Conservation (phyloP, 441 rosid genomes). For the Macaranga tanarius region DNA sequence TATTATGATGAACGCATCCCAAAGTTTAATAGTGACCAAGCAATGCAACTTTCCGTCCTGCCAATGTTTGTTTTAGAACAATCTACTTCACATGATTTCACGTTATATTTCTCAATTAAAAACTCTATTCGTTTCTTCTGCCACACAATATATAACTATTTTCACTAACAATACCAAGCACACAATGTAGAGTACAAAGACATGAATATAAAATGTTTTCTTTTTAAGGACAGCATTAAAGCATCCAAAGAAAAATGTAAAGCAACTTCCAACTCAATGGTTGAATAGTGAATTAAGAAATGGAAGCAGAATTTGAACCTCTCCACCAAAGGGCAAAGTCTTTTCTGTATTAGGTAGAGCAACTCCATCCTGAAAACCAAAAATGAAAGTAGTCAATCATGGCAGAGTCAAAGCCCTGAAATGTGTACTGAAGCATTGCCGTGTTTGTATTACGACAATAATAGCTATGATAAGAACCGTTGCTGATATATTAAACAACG, state of each 20-base stretch:
- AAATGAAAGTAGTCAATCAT: slow-evolving; percentile 21
- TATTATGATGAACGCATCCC: neutral
- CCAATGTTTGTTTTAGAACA: neutral
- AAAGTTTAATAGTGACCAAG: neutral
- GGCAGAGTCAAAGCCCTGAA: slow-evolving; percentile 15
- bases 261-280: slow-evolving; percentile 4
- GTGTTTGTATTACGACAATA: too few species aligned
- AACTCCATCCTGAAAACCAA: slow-evolving; percentile 80
- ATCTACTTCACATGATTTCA: neutral
- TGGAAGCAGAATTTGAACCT: slow-evolving; percentile 45
- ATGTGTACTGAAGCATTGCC: neutral
- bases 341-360: slow-evolving; percentile 91
- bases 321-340: slow-evolving; percentile 96
- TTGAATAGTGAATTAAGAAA: slow-evolving; percentile 18
- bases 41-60: neutral
- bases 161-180: neutral
- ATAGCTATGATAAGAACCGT: neutral
- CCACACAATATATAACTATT: neutral
- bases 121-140: neutral
- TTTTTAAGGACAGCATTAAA: neutral
- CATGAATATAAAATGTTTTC: neutral
- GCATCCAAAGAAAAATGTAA: slow-evolving; percentile 1
- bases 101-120: neutral
- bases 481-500: too few species aligned
- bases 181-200: neutral